These are phyloP conservation scores for Gomphus sp. DNA, from an alignment of 1,284 basidiomycete genomes.

Conservation along the genomic window DNA sequence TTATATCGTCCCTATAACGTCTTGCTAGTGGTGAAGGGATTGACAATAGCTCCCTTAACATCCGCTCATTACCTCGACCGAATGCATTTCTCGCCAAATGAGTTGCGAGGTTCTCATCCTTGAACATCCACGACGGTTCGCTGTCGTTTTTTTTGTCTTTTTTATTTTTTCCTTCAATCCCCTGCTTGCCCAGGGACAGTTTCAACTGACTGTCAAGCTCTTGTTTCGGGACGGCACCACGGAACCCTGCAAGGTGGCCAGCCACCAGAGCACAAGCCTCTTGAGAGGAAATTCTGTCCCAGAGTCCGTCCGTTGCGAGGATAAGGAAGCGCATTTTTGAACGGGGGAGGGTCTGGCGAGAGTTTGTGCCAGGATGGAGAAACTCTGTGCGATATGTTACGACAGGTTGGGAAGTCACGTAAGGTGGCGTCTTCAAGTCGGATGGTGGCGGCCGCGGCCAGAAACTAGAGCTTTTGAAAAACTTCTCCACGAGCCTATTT, in stretches of 20 bases:
- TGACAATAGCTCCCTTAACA: constrained; percentile 68
- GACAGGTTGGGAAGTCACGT: constrained; percentile 86
- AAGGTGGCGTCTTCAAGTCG: constrained; percentile 82
- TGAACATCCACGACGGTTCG: constrained; percentile 69
- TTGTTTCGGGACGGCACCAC: constrained; percentile 51
- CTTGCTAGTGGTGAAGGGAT: constrained; percentile 78
- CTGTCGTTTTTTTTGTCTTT: constrained; percentile 18
- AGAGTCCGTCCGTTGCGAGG: constrained; percentile 89
- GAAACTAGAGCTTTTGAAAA: constrained; percentile 53
- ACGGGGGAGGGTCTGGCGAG: constrained; percentile 16
- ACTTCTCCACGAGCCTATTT: constrained; percentile 54
- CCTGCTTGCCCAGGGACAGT: constrained; percentile 26
- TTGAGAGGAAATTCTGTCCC: constrained; percentile 92
- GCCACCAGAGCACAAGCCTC: constrained; percentile 90
- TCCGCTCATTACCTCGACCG: constrained; percentile 70
- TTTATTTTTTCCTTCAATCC: constrained; percentile 57
- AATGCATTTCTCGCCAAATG: constrained; percentile 94
- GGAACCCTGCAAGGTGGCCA: constrained; percentile 69
- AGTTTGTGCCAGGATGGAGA: constrained; percentile 26
- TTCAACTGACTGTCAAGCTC: constrained; percentile 44
- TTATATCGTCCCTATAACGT: constrained; percentile 81
- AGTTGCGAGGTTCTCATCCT: constrained; percentile 80
- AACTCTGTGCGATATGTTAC: constrained; percentile 71
- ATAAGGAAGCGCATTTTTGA: constrained; percentile 61
- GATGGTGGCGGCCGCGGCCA: constrained; percentile 52